Evolutionary conservation across 2,329 filamentous ascomycete genomes (phyloP).

Genomic region (Aspergillus ochraceus): DNA sequence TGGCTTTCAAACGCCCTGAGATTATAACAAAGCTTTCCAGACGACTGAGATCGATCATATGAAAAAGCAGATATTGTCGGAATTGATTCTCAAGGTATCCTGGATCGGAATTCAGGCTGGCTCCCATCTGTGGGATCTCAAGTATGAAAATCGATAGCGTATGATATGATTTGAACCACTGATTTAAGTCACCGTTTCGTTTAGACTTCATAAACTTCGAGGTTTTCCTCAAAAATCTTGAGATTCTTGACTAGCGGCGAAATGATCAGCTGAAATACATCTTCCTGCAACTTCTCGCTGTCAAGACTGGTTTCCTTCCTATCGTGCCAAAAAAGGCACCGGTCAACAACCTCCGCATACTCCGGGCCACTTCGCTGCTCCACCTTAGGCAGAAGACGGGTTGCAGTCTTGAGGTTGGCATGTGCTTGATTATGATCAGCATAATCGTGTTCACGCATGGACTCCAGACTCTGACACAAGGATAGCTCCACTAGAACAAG

Average conservation of each 20-base stretch:
- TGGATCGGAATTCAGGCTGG: no score
- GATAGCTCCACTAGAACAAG: slow-evolving; percentile 18
- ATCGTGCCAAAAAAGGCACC: slow-evolving; percentile 13
- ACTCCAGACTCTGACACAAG: slow-evolving; percentile 16
- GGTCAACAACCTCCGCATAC: not conserved
- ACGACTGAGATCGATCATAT: no score
- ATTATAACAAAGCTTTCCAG: no score
- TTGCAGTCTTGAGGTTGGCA: slow-evolving; percentile 20
- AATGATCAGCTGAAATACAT: slow-evolving; percentile 1
- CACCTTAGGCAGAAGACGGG: slow-evolving; percentile 12
- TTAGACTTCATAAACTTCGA: no score
- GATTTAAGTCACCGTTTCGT: no score
- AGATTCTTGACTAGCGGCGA: slow-evolving; percentile 1
- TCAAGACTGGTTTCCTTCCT: not conserved
- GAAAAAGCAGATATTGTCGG: no score
- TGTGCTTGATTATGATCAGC: slow-evolving; percentile 12
- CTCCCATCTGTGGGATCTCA: no score
- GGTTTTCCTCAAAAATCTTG: not conserved
- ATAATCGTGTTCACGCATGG: slow-evolving; percentile 14
- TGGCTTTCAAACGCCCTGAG: no score
- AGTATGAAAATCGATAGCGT: no score
- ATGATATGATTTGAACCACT: no score
- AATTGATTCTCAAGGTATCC: no score
- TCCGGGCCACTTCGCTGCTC: slow-evolving; percentile 17
- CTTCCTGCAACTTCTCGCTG: not conserved